Evolutionary conservation across 1,284 basidiomycete genomes (phyloP), one percentile per base, ranked within the genome.

Genomic region (Meripilus lineatus): DNA sequence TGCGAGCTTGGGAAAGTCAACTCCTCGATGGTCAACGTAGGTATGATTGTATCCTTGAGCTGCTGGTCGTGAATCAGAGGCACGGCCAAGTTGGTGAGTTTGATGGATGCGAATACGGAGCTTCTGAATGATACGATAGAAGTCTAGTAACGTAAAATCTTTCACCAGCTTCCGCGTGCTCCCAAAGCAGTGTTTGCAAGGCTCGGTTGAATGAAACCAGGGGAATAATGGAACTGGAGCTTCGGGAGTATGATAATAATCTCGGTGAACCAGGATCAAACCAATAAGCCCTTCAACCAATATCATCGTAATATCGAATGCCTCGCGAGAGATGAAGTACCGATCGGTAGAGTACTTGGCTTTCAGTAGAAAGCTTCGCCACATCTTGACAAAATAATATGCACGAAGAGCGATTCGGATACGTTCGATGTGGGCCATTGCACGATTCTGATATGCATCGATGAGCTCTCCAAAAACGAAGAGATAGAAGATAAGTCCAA

Each of bases 111-210:
- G 26, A 8, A 58, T 32, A 8, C 25, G 25, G 4, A 63, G 47
- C 30, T 65, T 66, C 0, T 62, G 62, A 0, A 62, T 40, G 50
- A 68, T 61, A 20, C 62, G 53, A 7, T 58, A n/a, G 32, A 67
- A 59, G 47, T 70, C 60, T 2, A 58, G 52, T 30, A 57, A 38
- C 0, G 64, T 65, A 51, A 70, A 70, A 44, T 70, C 68, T 11
- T 56, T 55, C 22, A 65, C 40, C 2, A 68, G 46, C 39, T 63
- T 52, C 1, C 65, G 60, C 5, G 47, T 32, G n/a, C 53, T 49
- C 0, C 63, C 63, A 49, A 70, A 70, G 6, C 57, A 37, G 47
- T 72, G 69, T 40, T 71, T 66, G 43, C 58, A 62, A 0, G 54
- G 37, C 42, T 69, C 63, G 0, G 50, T 70, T 0, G 61, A 62